Percentiles rank a stretch among this genome's conserved stretches.
Conservation (phyloP, 2,329 filamentous ascomycete species). For the Fusarium udum region DNA sequence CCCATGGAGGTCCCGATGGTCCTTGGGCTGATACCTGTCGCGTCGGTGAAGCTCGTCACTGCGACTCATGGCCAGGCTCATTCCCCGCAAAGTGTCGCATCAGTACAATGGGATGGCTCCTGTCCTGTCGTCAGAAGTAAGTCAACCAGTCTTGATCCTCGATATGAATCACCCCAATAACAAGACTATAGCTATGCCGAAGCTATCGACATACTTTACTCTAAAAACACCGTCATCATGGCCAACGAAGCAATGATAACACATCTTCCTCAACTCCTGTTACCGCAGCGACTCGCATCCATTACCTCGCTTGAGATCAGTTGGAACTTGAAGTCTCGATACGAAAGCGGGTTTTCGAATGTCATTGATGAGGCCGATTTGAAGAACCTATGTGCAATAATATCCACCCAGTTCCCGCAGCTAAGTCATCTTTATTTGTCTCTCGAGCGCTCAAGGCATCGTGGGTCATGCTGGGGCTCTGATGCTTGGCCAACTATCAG, state of each 20-base stretch:
- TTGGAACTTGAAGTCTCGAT: background rate
- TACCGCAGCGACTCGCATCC: background rate
- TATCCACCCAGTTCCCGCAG: background rate
- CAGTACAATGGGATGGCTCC: background rate
- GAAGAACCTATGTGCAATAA: fast-evolving
- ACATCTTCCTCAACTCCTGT: background rate
- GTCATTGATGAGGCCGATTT: background rate
- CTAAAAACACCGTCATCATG: background rate
- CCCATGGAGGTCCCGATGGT: background rate
- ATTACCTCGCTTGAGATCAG: background rate
- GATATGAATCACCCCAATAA: background rate
- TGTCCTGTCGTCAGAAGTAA: background rate
- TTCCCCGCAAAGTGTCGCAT: background rate
- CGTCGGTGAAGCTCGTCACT: background rate
- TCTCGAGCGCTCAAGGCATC: fast-evolving
- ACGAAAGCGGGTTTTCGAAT: fast-evolving
- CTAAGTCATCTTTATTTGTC: background rate
- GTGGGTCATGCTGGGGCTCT: background rate
- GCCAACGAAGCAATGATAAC: background rate
- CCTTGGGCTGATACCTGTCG: background rate
- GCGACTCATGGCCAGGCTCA: background rate
- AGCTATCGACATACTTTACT: background rate
- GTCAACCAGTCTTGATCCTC: fast-evolving
- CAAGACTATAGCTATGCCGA: background rate
- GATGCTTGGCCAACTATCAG: background rate